Evolutionary conservation across 2,329 filamentous ascomycete species (phyloP), one percentile per base, ranked within the genome.

Genomic region (Aureobasidium lini): DNA sequence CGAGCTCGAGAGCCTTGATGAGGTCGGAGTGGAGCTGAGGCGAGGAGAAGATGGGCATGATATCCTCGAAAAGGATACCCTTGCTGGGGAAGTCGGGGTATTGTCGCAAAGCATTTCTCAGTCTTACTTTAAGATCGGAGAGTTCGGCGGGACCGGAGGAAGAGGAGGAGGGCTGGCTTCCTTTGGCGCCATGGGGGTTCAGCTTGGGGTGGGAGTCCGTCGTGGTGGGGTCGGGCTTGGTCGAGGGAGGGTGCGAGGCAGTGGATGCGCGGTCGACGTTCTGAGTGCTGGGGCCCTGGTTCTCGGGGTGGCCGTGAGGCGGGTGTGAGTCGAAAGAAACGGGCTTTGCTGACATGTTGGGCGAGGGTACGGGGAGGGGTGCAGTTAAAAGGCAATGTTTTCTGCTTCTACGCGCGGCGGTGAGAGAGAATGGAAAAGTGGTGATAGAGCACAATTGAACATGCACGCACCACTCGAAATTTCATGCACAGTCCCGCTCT

Each of bases 61-160:
- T 97, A 73, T 99, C 94, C 79, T 96, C 90, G 76, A 99, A 99
- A 69, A 95, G 82, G 71, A 99, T 93, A 73, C 94, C 93, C 47
- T 88, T 86, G 65, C 88, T 86, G 61, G 93, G 93, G 78, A 96
- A 97, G 80, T 97, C 90, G 70, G 86, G 84, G 78, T 90, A 95
- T 74, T 91, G 86, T 75, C 89, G 89, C 67, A 97, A 84, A 62
- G 87, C 84, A 66, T 77, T 76, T 71, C 85, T 81, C 80, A 92
- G 81, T 76, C 73, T 87, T 77, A 82, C 76, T 75, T 83, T 82
- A 81, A 86, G 83, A 82, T 75, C 72, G 77, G 79, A 68, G 77
- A 82, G 79, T 83, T 84, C 79, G 74, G 74, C 62, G 76, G 73
- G 34, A 68, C 76, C 59, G 77, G 77, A 63, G 77, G 77, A 54